Base-by-base conservation (phyloP, 1,139 yeast species). In the Candida pseudoviswanathii region DNA sequence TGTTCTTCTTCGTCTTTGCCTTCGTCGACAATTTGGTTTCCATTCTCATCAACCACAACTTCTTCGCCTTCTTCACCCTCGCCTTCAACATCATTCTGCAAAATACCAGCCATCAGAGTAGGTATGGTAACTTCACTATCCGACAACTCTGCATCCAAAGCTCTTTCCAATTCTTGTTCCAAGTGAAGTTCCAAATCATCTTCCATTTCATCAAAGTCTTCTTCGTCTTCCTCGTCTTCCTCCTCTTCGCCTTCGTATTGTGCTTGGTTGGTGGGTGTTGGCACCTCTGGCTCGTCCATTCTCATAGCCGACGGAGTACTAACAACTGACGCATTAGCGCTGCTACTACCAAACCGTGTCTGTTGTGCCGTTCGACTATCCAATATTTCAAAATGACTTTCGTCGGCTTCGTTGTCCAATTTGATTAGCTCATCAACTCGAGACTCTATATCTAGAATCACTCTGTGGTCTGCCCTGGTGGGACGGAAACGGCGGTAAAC, bases 401-500 rank as follows among this genome's bases (percentile, higher is more conserved):
- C 91, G 62, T 89, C 94, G 0, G 97, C 96, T 52, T 86, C 92
- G 32, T 82, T 88, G 63, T 94, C 99, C 41, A 83, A 69, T 54
- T 82, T 77, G 37, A 94, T 75, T 49, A 94, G 69, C 61, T 87
- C 90, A 53, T 89, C 90, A 5, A 92, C 96, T 53, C 82, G 80
- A 29, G 82, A 80, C 57, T 92, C 97, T 10, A 91, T 85, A 58
- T 83, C 85, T 38, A 81, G 80, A 63, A 83, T 75, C 25, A 81
- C 80, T 10, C 80, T 64, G 37, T 78, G 80, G 45, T 75, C 77
- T 50, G 81, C 71, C 51, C 75, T 78, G 11, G 81, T 67, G 26
- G 70, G 82, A 54, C 74, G 80, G 78, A 70, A 86, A 68, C 68
- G 78, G 33, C 79, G 60, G 53, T 66, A 71, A 0, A 75, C 76